These are phyloP conservation scores for Penicillium antarcticum DNA, from an alignment of 495 filamentous ascomycete genomes.

Conservation along the genomic window DNA sequence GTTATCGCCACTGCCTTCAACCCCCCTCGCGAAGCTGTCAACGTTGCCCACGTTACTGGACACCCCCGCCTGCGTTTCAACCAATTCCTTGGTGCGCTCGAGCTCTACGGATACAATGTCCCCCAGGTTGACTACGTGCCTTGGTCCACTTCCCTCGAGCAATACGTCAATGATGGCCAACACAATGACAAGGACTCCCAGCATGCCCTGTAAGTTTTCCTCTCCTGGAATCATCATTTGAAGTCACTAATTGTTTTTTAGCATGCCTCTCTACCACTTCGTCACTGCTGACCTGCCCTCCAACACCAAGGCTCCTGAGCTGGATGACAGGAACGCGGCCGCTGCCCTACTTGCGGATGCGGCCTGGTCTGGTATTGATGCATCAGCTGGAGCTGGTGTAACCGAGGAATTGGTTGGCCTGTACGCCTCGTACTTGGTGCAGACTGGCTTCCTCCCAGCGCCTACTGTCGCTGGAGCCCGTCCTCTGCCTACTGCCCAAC, in stretches of 20 bases:
- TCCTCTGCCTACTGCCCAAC: conserved; percentile 42
- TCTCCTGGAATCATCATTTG: neutral
- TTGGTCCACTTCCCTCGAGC: conserved; percentile 52
- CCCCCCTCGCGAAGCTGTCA: conserved; percentile 48
- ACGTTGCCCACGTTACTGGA: conserved; percentile 74
- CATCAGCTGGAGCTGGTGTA: conserved; percentile 59
- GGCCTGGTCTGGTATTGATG: conserved; percentile 61
- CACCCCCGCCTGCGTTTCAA: conserved; percentile 79
- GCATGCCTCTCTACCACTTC: conserved; percentile 86
- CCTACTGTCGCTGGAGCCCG: conserved; percentile 37
- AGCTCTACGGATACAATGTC: conserved; percentile 74
- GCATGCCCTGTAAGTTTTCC: conserved; percentile 54
- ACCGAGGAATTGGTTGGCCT: conserved; percentile 65
- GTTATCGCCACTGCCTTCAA: conserved; percentile 71
- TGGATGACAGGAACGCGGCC: conserved; percentile 73
- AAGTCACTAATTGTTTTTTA: conserved; percentile 8
- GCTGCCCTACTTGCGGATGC: conserved; percentile 59
- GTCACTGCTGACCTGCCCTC: conserved; percentile 74
- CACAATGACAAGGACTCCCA: conserved; percentile 58
- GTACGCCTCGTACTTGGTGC: conserved; percentile 70
- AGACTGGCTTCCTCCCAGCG: conserved; percentile 69
- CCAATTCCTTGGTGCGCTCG: conserved; percentile 67
- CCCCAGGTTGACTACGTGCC: conserved; percentile 63
- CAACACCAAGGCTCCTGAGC: conserved; percentile 73
- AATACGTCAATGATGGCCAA: conserved; percentile 59